phyloP scores from a whole-genome alignment of 345 rosid genomes.

The Linum usitatissimum region DNA sequence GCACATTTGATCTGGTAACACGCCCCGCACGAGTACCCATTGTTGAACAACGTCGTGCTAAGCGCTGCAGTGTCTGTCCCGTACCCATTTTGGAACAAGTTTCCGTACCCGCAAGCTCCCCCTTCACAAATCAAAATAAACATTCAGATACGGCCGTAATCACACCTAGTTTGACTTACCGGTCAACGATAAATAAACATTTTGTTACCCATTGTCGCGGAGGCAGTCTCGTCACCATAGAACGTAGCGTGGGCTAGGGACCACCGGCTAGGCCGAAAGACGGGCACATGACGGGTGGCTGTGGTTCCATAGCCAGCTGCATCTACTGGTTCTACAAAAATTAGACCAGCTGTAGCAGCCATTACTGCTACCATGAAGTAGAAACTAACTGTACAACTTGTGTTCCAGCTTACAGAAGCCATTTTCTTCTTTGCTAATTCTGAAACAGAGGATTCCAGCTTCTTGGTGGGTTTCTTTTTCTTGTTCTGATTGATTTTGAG shows the following conservation, averaged over 20 bases:
- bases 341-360: neutral
- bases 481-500: no score
- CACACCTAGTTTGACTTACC: neutral
- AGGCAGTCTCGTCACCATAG: slow-evolving; percentile 24
- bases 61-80: slow-evolving; percentile 60
- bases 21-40: slow-evolving; percentile 71
- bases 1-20: slow-evolving; percentile 62
- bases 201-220: slow-evolving; percentile 16
- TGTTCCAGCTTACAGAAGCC: neutral
- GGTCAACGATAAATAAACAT: neutral
- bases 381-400: neutral
- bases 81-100: slow-evolving; percentile 50
- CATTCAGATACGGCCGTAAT: neutral
- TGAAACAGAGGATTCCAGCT: neutral
- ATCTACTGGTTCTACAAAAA: neutral
- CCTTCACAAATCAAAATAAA: slow-evolving; percentile 21
- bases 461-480: no score
- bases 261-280: slow-evolving; percentile 36
- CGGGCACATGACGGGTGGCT: neutral
- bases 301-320: neutral
- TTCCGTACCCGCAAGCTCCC: slow-evolving; percentile 87
- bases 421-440: neutral
- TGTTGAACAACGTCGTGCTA: slow-evolving; percentile 57
- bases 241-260: slow-evolving; percentile 20
- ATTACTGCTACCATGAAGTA: neutral